Conservation (phyloP, 78 protist species). For the Cavenderia fasciculata region DNA sequence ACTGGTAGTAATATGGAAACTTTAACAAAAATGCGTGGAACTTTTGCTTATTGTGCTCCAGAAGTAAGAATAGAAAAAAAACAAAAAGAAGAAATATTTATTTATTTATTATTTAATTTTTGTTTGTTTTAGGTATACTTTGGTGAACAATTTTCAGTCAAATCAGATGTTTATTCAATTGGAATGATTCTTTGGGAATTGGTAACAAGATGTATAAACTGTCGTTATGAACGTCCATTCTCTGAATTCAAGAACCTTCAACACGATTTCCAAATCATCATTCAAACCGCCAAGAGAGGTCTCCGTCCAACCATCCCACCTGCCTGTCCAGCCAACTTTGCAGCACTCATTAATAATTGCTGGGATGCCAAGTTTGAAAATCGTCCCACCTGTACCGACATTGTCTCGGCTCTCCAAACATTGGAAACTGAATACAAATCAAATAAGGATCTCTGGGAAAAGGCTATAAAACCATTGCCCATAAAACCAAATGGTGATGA, state of each 20-base stretch:
- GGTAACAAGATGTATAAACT: constrained; percentile 70
- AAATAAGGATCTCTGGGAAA: constrained; percentile 23
- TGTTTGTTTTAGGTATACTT: no score
- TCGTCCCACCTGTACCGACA: constrained; percentile 72
- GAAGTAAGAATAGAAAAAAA: neutral
- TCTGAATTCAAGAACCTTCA: constrained; percentile 67
- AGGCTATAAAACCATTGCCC: constrained; percentile 20
- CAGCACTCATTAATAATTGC: constrained; percentile 32
- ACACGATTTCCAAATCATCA: constrained; percentile 84
- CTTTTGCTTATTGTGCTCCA: constrained; percentile 81
- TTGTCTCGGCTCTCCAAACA: constrained; percentile 2
- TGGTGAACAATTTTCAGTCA: constrained; percentile 60
- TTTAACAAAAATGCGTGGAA: constrained; percentile 81
- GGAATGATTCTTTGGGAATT: constrained; percentile 85
- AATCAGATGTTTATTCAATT: constrained; percentile 79
- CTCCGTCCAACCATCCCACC: constrained; percentile 82
- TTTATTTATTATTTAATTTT: no score
- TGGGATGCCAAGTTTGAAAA: constrained; percentile 17
- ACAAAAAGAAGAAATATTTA: no score
- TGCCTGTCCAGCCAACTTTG: constrained; percentile 61
- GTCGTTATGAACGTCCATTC: constrained; percentile 77
- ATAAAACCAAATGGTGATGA: no score
- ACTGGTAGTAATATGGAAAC: constrained; percentile 78
- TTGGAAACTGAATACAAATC: constrained; percentile 44
- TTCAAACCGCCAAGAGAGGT: constrained; percentile 81